Evolutionary conservation across 1,139 yeast genomes (phyloP).

Genomic region (Nakaseomyces kungkrabaensis): DNA sequence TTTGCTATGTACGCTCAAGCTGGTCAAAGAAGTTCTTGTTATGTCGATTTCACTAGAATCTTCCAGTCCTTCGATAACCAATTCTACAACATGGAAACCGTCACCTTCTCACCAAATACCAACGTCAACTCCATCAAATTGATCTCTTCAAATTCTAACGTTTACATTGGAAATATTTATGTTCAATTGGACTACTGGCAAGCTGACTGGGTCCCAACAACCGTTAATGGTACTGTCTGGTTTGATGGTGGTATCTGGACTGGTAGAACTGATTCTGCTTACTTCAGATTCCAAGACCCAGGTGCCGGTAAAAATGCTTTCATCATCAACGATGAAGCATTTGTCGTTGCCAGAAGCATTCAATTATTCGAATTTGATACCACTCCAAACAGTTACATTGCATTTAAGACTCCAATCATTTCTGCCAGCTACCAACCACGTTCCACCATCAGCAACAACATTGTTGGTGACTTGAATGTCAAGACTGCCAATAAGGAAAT

Average conservation of each 20-base stretch:
- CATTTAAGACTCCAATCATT: not conserved
- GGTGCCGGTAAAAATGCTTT: not conserved
- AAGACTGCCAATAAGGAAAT: not conserved
- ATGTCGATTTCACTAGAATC: not conserved
- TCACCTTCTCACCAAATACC: not conserved
- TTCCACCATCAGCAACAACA: no score
- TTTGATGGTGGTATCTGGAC: not conserved
- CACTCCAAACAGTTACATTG: not conserved
- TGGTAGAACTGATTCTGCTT: no score
- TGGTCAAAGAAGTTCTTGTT: not conserved
- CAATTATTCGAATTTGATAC: not conserved
- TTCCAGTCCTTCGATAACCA: not conserved
- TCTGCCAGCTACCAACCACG: not conserved
- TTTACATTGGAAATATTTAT: not conserved
- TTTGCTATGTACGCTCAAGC: not conserved
- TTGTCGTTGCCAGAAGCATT: not conserved
- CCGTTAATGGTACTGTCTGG: not conserved
- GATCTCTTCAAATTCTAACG: not conserved
- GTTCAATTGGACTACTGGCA: not conserved
- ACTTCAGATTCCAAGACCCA: not conserved
- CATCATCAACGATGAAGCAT: not conserved
- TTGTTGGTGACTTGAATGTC: not conserved
- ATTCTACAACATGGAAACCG: not conserved
- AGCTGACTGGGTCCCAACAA: not conserved
- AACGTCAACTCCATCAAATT: not conserved